phyloP scores from a whole-genome alignment of 306 rosid genomes.

The Dicorynia guianensis region DNA sequence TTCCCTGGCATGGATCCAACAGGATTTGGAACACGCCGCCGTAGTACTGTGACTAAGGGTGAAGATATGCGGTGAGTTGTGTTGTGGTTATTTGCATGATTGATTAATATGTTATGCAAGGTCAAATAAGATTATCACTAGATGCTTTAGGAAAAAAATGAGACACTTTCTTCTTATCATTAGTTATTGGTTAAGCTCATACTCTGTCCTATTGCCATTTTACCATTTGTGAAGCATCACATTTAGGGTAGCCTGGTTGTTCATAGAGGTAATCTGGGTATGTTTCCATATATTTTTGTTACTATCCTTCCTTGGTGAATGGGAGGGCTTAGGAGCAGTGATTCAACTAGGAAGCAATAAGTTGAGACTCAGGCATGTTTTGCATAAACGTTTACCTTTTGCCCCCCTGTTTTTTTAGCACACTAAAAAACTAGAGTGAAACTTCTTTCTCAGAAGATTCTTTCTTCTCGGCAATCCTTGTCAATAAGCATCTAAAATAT shows the following conservation, averaged over 20 bases:
- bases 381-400: no score
- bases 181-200: neutral
- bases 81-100: constrained; percentile 26
- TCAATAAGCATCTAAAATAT: neutral
- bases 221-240: no score
- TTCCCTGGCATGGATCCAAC: constrained; percentile 80
- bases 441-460: no score
- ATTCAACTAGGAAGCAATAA: no score
- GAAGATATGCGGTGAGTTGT: constrained; percentile 90
- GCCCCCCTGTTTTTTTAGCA: no score
- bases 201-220: neutral
- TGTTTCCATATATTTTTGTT: no score
- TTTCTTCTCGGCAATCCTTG: neutral
- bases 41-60: constrained; percentile 92
- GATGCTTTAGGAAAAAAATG: neutral
- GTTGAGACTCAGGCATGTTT: no score
- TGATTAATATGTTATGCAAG: constrained; percentile 25
- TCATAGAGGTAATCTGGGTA: no score
- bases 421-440: no score
- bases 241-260: no score
- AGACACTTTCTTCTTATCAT: neutral
- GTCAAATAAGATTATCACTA: constrained; percentile 16
- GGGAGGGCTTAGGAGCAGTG: no score
- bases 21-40: constrained; percentile 84
- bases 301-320: no score